Evolutionary conservation across 345 rosid genomes (phyloP), one percentile per base, ranked within the genome.

Genomic region (Pelargonium nanum): DNA sequence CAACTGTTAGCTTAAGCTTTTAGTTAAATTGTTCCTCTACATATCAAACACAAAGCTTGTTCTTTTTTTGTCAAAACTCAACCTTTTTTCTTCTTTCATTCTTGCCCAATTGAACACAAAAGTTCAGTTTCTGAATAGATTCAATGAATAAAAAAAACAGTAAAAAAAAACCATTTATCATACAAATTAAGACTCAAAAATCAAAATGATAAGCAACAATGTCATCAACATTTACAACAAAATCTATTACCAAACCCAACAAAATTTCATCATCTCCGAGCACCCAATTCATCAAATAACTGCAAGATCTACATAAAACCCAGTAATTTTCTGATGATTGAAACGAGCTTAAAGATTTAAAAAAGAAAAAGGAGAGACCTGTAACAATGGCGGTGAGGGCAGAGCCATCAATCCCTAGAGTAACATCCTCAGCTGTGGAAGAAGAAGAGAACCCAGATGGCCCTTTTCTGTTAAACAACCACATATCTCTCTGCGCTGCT

Each of bases 321-420:
- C 6, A 4, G 28, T 19, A 10, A 55, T 21, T 22, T 0, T 19
- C 17, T 55, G 10, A 16, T 2, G 19, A 19, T 12, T 2, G 4
- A 13, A 13, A 19, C 25, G 2, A 54, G 17, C 25, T 22, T 19
- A 21, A 6, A n/a, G 22, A 54, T 22, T 22, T 8, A 22, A 0
- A 53, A 22, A 7, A 44, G 0, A 7, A 0, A 23, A 50, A 45
- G 32, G 19, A 52, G 32, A 19, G 30, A 87, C 91, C 89, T 72
- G 91, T 85, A 61, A 85, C 85, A 56, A 85, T 79, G 61, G 95
- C 95, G 55, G 88, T 87, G 72, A 87, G 91, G 30, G 76, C 85
- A 56, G 87, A 61, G 2, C 84, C 95, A 50, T 87, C 87, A 54
- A 83, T 65, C 57, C 88, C 95, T 19, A 70, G 68, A 0, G 91